Evolutionary conservation across 306 rosid genomes (phyloP), one percentile per base, ranked within the genome.

Genomic region (Cicer yamashitae): DNA sequence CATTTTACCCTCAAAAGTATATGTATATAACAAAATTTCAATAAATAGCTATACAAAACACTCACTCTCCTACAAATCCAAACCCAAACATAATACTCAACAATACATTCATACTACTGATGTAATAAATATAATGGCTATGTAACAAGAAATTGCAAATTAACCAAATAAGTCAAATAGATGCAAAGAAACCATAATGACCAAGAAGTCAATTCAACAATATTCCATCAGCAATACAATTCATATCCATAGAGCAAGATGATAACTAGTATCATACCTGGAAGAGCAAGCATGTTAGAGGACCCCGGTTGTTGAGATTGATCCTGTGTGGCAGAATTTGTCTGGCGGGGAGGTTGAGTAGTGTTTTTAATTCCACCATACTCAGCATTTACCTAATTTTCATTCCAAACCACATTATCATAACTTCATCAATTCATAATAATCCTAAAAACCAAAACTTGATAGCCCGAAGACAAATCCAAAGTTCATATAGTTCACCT

Each of bases 201-300:
- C 46, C 76, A 15, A 7, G 13, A 71, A 47, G 10, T 38, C 8
- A 54, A 47, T 38, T 58, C 14, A 52, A n/a, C 25, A 18, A 12
- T 17, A 40, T 51, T 1, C 46, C 41, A n/a, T 22, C 34, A 12
- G 51, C 70, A 57, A 71, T n/a, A 38, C 20, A 63, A 17, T 18
- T 10, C 67, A 76, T 43, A 41, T 20, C 6, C n/a, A 34, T 20
- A 68, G 0, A 67, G 59, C 30, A 41, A 39, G 20, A 50, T 10
- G 15, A 48, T 50, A 73, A 71, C 68, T 9, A 74, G 1, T 38
- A 38, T 12, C 7, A 37, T 78, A 94, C 99, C 99, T 46, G 88
- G 89, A 73, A 94, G 96, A 40, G 99, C 96, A 81, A 94, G 93
- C 2, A 70, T 46, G 50, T 78, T 88, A 37, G 96, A 84, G 5